Evolutionary conservation across 768 basidiomycete species (phyloP).

Genomic region (Sarcodon sp.): DNA sequence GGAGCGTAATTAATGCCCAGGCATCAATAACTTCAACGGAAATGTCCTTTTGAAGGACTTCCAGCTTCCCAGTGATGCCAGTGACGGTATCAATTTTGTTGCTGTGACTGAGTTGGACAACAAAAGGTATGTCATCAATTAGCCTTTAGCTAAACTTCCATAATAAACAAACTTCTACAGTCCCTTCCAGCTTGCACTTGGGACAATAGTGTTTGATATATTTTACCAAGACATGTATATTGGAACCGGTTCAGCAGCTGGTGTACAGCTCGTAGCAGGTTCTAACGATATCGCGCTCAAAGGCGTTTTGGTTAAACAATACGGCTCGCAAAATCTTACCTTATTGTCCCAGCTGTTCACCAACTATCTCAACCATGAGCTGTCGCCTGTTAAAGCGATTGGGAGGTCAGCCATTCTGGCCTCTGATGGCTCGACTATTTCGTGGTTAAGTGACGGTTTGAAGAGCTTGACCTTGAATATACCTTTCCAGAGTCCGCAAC

Average conservation of each 20-base stretch:
- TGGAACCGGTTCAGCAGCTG: slow-evolving; percentile 37
- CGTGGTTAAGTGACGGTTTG: slow-evolving; percentile 57
- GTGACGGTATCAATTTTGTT: slow-evolving; percentile 54
- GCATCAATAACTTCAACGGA: slow-evolving; percentile 48
- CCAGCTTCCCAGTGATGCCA: slow-evolving; percentile 51
- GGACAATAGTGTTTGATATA: slow-evolving; percentile 52
- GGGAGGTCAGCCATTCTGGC: slow-evolving; percentile 44
- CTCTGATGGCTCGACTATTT: slow-evolving; percentile 38
- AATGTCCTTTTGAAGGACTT: slow-evolving; percentile 44
- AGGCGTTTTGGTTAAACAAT: slow-evolving; percentile 45
- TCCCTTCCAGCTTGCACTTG: slow-evolving; percentile 58
- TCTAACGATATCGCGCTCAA: slow-evolving; percentile 43
- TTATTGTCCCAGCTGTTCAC: slow-evolving; percentile 54
- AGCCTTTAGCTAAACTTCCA: neutral
- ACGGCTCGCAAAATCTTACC: slow-evolving; percentile 27
- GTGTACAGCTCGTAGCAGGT: slow-evolving; percentile 28
- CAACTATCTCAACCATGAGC: slow-evolving; percentile 54
- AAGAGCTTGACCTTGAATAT: slow-evolving; percentile 44
- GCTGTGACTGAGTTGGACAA: slow-evolving; percentile 44
- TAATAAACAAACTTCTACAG: slow-evolving; percentile 16
- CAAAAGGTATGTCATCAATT: slow-evolving; percentile 27
- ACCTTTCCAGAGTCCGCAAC: slow-evolving; percentile 37
- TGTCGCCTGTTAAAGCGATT: slow-evolving; percentile 42
- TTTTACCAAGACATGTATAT: slow-evolving; percentile 42
- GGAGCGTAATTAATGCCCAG: slow-evolving; percentile 15